A percentile compares a stretch with the other conserved stretches of the same genome.
phyloP scores from a whole-genome alignment of 169 alveolate genomes.

The Ichthyophthirius multifiliis region DNA sequence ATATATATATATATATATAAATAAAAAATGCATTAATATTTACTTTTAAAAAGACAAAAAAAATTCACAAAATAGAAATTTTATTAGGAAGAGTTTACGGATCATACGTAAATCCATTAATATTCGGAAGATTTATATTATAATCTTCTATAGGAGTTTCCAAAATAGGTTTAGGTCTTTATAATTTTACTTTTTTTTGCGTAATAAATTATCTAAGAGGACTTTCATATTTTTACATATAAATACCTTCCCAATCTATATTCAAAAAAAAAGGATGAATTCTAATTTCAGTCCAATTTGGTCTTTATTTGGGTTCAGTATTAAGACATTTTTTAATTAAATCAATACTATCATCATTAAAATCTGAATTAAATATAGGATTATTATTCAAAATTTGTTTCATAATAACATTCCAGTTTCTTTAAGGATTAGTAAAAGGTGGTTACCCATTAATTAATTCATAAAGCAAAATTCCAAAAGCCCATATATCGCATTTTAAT shows the following conservation, averaged over 20 bases:
- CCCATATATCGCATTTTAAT: slow-evolving; percentile 75
- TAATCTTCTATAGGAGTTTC: neutral
- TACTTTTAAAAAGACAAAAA: too few species aligned
- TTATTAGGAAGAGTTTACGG: too few species aligned
- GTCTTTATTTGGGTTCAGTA: slow-evolving; percentile 1
- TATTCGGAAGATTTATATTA: neutral
- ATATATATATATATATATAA: too few species aligned
- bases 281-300: slow-evolving; percentile 26
- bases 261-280: slow-evolving; percentile 26
- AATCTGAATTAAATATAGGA: neutral
- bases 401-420: neutral
- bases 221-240: neutral
- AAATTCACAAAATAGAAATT: too few species aligned
- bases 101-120: neutral
- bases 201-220: neutral
- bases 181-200: neutral
- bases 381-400: neutral
- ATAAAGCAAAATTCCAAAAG: slow-evolving; percentile 67
- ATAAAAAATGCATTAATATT: too few species aligned
- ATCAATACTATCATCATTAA: neutral
- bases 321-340: neutral
- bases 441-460: slow-evolving; percentile 74
- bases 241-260: slow-evolving; percentile 35
- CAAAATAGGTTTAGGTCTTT: slow-evolving; percentile 5
- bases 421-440: slow-evolving; percentile 45